Evolutionary conservation across 805 yeast genomes (phyloP).

Genomic region (Candida namnaoensis): DNA sequence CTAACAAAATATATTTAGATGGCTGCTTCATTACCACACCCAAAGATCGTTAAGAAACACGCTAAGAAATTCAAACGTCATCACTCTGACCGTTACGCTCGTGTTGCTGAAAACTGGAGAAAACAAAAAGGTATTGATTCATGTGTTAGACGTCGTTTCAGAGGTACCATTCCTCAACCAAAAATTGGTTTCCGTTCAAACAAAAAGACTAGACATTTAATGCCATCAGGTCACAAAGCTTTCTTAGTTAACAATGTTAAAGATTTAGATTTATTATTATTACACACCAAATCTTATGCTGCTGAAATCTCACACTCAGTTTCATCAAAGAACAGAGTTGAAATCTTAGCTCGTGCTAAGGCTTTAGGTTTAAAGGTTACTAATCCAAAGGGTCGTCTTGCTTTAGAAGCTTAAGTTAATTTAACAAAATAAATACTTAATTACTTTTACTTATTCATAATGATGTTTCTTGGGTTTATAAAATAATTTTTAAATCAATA

Average conservation of each 20-base stretch:
- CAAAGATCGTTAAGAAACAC: conserved; percentile 99
- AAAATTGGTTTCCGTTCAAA: conserved; percentile 99
- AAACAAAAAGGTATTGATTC: conserved; percentile 99
- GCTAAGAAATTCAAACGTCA: conserved; percentile 99
- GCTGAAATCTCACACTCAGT: conserved; percentile 99
- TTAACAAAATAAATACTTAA: neutral
- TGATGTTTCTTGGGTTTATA: neutral
- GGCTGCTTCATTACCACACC: conserved; percentile 98
- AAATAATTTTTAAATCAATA: neutral
- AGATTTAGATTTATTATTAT: conserved; percentile 90
- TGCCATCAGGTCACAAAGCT: conserved; percentile 97
- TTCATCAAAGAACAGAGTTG: conserved; percentile 97
- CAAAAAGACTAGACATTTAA: conserved; percentile 95
- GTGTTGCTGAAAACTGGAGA: conserved; percentile 99
- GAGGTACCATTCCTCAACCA: conserved; percentile 99
- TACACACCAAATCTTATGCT: conserved; percentile 98
- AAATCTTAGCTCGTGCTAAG: conserved; percentile 93
- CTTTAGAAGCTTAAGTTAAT: conserved; percentile 81
- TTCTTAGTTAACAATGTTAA: conserved; percentile 86
- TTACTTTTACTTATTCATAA: neutral
- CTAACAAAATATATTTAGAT: conserved; percentile 35
- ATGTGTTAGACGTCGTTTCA: conserved; percentile 99
- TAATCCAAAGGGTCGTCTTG: conserved; percentile 98
- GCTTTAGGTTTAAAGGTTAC: conserved; percentile 98
- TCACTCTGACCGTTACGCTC: conserved; percentile 99